Base-by-base conservation (phyloP, 495 filamentous ascomycete species). In the Staphylotrichum tortipilum region DNA sequence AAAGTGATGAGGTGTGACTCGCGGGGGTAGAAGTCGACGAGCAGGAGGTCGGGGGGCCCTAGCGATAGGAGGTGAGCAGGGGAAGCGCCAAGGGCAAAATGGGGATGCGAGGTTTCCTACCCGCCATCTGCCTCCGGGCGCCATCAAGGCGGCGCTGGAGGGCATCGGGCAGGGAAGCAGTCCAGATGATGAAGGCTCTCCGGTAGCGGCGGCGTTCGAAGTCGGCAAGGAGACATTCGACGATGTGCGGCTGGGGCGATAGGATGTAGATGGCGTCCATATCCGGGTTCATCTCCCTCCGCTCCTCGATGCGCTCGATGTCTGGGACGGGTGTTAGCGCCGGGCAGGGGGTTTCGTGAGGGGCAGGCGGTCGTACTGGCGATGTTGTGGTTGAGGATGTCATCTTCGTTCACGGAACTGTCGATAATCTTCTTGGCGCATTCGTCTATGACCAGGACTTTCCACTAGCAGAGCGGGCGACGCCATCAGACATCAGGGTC, bases 181-280 rank as follows among this genome's bases (percentile, higher is more conserved):
- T 92, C 92, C 92, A 98, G 49, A 96, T 79, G 60, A 97, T 63
- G 63, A 78, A 86, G 35, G 78, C 68, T 56, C 74, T 82, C 55
- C 77, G 72, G 68, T 96, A 95, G 68, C 85, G 78, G 49, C 79
- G 75, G 44, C 82, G 80, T 60, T 92, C 86, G 42, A 97, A 82
- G 60, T 98, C 92, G 55, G 89, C 86, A 72, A 96, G 78, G 31
- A 98, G 65, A 64, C 94, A 98, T 48, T 95, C 88, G 49, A 97
- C 83, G 50, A 95, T 86, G 67, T 94, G 82, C 30, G 86, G 76
- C 56, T 83, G 74, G 4, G 92, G 86, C 3, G 89, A 86, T 24
- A 98, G 75, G 52, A 98, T 69, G 69, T 97, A 98, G 44, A 98
- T 76, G 51, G 88, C 94, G 65, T 95, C 91, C 85, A 94, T 94